Evolutionary conservation across 2,329 filamentous ascomycete species (phyloP), one percentile per base, ranked within the genome.

Genomic region (Byssoonygena ceratinophila): DNA sequence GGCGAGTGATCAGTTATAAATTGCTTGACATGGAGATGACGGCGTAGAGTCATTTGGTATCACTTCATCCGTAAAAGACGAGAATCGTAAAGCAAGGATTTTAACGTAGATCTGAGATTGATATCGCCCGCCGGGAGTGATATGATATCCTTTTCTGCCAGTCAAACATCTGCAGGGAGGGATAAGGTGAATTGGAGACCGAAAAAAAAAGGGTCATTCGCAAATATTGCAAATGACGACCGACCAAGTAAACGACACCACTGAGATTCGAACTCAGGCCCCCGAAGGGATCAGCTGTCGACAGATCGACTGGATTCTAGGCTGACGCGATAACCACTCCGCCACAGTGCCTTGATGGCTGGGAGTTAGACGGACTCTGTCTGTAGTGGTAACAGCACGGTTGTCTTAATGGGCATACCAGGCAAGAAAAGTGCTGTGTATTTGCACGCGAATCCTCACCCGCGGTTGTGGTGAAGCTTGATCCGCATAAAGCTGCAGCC

Each of bases 261-360:
- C 40, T 44, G 40, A 14, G 40, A 44, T 44, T 44, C 40, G 40
- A 44, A 44, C 40, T 14, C 40, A 44, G 40, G 40, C 40, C 40
- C 40, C 40, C 40, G 40, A 44, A 44, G 40, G 40, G 40, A 44
- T 44, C 40, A 44, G 40, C 40, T 44, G 12, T 44, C 40, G 40
- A 44, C 4, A 16, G 36, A 41, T 25, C 20, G 27, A 25, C 14
- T 14, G 20, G 12, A 44, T 44, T 44, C 40, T 44, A 44, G 40
- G 40, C 40, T 44, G 40, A 44, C 40, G 40, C 40, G 40, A 44
- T 44, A 44, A 44, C 40, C 40, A 44, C 40, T 44, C 40, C 40
- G 40, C 40, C 40, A 44, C 40, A 44, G 40, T 27, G 40, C 40
- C 40, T 29, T 44, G 37, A 20, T 23, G 37, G 18, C n/a, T 40